Evolutionary conservation across 164 flowering plant species (phyloP), one percentile per base, ranked within the genome.

Genomic region (Sedum album): DNA sequence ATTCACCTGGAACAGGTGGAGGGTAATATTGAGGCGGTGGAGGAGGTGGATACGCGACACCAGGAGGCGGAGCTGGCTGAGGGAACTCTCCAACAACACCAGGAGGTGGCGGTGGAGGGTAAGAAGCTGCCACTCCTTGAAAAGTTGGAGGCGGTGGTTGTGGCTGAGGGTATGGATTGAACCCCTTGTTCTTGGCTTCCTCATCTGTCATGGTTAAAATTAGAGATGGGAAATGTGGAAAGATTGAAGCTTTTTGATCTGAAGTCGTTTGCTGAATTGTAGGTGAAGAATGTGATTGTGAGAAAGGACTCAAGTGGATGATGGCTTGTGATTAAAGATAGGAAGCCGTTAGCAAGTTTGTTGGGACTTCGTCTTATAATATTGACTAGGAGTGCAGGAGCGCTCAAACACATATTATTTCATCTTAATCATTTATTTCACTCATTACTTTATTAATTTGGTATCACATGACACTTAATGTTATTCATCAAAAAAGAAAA

Each of bases 91-190:
- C 48, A 44, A 1, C 38, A 35, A 3, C 57, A 51, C 26, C 57
- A 6, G 23, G 57, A 51, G 57, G 53, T 20, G 53, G 53, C 18
- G 53, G 53, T 15, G 53, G 57, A 51, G 57, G 57, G 57, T 51
- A 44, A 44, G 48, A 51, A 51, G 57, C 4, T 5, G 57, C 57
- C 28, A 51, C 57, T 23, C 57, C 57, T 21, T 51, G 57, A 51
- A 51, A 51, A 5, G 57, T 51, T 23, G 57, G 57, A n/a, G 57
- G 57, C 57, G 57, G 57, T 23, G 57, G 57, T 26, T 51, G 57
- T 23, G 57, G 57, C 57, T 51, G 57, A 23, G 57, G 57, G 26
- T 51, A 51, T 5, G 57, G 57, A 10, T 51, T n/a, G 57, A 51
- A 51, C 10, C 57, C 57, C 26, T 51, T 51, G 57, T 23, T 51